Base-by-base conservation (phyloP, 177 flowering plant genomes). In the Vitis hybrid region DNA sequence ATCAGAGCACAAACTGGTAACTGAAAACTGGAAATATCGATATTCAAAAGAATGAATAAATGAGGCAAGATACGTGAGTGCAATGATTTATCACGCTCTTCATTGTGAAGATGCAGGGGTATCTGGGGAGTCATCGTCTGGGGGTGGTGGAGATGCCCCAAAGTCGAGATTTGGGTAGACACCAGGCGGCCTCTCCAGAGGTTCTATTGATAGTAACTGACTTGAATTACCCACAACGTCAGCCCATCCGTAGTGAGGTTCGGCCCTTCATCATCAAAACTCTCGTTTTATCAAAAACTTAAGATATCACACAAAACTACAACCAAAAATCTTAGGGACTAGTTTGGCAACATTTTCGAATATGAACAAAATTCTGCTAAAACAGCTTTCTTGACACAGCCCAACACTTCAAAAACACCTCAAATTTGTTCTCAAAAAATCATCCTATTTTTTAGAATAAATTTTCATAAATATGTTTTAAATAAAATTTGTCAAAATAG, bases 231-330 rank as follows among this genome's bases (percentile, higher is more conserved):
- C 99, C 57, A 94, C 96, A 6, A 92, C 97, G 65, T 94, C 99
- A 2, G 99, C 99, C 99, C 99, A 94, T 74, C 99, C 99, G 65
- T 94, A 94, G 77, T 94, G 99, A 70, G 99, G 99, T 70, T 92
- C 93, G 74, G 96, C 89, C 87, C 99, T 94, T 69, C 71, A 86
- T 50, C 56, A 67, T 49, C 30, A 2, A 32, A 34, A 59, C 4
- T 39, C 45, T 7, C 45, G 45, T 39, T 8, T 49, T 11, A 34
- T 64, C 49, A 71, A 39, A 15, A 15, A 56, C 54, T 14, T 13
- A n/a, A 48, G 7, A 12, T 19, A 55, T 12, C 39, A 13, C 48
- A 14, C 50, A 56, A 62, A 49, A 30, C 52, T 39, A 39, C 45
- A 39, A 39, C 45, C 45, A 39, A 39, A 39, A 39, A 39, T 7